These are phyloP conservation scores for Gilbertella persicaria DNA, from an alignment of 371 early-diverging fungal genomes.

Conservation along the genomic window DNA sequence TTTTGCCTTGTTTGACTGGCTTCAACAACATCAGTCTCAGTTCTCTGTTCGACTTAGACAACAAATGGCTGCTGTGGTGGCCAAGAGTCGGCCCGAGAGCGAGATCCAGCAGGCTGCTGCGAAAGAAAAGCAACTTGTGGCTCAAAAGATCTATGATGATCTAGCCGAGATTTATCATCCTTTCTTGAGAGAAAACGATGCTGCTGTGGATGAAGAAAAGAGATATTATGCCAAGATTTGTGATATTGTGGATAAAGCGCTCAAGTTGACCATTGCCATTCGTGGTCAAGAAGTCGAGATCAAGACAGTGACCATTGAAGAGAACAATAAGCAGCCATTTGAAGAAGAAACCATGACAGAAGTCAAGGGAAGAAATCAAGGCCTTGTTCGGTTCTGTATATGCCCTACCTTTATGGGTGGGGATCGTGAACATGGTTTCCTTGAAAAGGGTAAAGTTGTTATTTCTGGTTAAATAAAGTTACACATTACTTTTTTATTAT, in stretches of 20 bases:
- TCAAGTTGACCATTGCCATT: slow-evolving; percentile 56
- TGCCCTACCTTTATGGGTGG: slow-evolving; percentile 42
- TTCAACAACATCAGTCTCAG: slow-evolving; percentile 47
- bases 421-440: slow-evolving; percentile 44
- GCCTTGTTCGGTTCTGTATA: slow-evolving; percentile 34
- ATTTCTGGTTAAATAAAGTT: slow-evolving; percentile 20
- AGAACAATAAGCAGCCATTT: slow-evolving; percentile 40
- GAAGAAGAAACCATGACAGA: slow-evolving; percentile 50
- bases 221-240: slow-evolving; percentile 44
- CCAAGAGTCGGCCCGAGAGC: slow-evolving; percentile 47
- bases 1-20: slow-evolving; percentile 52
- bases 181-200: slow-evolving; percentile 46
- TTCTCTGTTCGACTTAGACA: slow-evolving; percentile 59
- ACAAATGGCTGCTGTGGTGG: slow-evolving; percentile 58
- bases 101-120: slow-evolving; percentile 48
- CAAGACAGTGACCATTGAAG: slow-evolving; percentile 42
- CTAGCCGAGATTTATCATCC: slow-evolving; percentile 48
- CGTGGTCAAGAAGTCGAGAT: slow-evolving; percentile 62
- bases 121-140: slow-evolving; percentile 33
- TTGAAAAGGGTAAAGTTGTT: slow-evolving; percentile 54
- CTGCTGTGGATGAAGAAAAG: slow-evolving; percentile 36
- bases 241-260: slow-evolving; percentile 58
- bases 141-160: slow-evolving; percentile 43
- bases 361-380: slow-evolving; percentile 32
- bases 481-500: too few species aligned